These are phyloP conservation scores for Pseudogymnoascus destructans DNA, from an alignment of 2,329 filamentous ascomycete genomes.

Conservation along the genomic window DNA sequence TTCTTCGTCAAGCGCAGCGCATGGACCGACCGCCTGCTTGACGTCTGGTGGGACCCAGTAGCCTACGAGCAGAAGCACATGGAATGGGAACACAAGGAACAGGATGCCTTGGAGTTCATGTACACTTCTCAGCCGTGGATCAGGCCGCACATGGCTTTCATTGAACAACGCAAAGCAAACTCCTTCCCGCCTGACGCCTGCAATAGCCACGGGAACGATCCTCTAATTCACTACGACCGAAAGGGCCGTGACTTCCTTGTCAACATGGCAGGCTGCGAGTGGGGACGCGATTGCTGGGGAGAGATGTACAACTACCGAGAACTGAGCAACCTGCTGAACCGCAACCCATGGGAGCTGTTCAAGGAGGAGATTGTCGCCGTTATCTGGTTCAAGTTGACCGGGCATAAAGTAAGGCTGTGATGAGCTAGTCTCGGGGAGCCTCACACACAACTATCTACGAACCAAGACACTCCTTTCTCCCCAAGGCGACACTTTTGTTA, in stretches of 20 bases:
- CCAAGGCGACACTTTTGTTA: constrained; percentile 7
- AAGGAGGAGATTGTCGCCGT: constrained; percentile 52
- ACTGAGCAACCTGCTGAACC: constrained; percentile 80
- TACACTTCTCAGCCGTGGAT: constrained; percentile 91
- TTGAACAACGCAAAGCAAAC: constrained; percentile 86
- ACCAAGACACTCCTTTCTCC: neutral
- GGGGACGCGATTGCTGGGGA: constrained; percentile 92
- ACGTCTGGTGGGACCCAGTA: constrained; percentile 98
- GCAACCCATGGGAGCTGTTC: constrained; percentile 65
- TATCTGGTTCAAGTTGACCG: constrained; percentile 51
- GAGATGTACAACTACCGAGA: constrained; percentile 96
- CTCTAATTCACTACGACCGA: constrained; percentile 72
- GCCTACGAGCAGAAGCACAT: constrained; percentile 97
- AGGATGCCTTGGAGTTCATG: constrained; percentile 85
- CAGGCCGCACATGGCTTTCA: constrained; percentile 73
- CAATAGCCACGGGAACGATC: constrained; percentile 60
- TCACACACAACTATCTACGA: neutral
- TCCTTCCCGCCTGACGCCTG: constrained; percentile 87
- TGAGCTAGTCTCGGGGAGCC: neutral
- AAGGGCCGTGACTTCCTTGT: constrained; percentile 83
- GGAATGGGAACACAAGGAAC: constrained; percentile 98
- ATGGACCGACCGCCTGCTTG: constrained; percentile 84
- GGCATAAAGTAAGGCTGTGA: constrained; percentile 30
- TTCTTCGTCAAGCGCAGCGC: constrained; percentile 79
- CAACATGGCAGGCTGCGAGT: constrained; percentile 97